phyloP scores from a whole-genome alignment of 1,139 yeast genomes.

The Nakaseomyces uthaithaninus region DNA sequence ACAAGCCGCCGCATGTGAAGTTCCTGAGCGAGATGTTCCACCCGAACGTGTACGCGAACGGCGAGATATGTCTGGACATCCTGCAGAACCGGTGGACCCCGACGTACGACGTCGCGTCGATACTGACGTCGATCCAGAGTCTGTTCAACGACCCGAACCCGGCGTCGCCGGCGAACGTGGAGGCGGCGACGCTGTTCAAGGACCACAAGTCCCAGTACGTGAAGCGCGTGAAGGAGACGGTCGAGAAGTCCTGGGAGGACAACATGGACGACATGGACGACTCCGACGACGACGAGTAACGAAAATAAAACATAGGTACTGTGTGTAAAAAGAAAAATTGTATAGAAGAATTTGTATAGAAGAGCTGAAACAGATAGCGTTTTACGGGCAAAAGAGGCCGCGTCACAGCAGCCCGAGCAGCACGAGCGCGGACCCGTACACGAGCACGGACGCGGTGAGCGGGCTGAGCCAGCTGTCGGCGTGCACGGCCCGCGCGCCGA shows the following conservation, averaged over 20 bases:
- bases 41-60: conserved; percentile 92
- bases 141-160: conserved; percentile 93
- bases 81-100: conserved; percentile 98
- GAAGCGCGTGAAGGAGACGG: conserved; percentile 87
- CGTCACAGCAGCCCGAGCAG: neutral
- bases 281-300: conserved; percentile 47
- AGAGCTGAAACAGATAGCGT: neutral
- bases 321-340: neutral
- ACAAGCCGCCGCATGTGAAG: conserved; percentile 89
- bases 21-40: conserved; percentile 94
- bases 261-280: conserved; percentile 64
- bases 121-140: conserved; percentile 75
- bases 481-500: too few relatives aligned
- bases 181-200: conserved; percentile 90
- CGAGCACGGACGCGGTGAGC: neutral
- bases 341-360: neutral
- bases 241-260: conserved; percentile 84
- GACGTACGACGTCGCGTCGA: conserved; percentile 96
- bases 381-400: too few relatives aligned
- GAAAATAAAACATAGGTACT: neutral
- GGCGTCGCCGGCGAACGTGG: conserved; percentile 95
- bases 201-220: conserved; percentile 91
- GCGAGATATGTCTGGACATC: conserved; percentile 92
- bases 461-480: too few relatives aligned
- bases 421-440: neutral